phyloP scores from a whole-genome alignment of 257 asterid genomes.

The Striga asiatica region DNA sequence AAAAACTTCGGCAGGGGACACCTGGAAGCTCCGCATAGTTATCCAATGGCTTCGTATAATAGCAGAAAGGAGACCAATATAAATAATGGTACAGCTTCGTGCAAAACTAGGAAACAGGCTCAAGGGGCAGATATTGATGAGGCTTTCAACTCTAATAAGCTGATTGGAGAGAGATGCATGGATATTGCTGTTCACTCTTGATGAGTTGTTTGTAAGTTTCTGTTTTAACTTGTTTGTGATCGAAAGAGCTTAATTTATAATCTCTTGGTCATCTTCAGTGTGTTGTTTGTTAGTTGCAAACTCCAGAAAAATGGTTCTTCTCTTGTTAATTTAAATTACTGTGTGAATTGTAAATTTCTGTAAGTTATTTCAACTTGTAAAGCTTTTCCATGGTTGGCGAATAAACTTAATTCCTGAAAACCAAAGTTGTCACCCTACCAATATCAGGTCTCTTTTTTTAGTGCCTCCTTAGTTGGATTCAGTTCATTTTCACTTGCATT shows the following conservation, averaged over 20 bases:
- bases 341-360: constrained; percentile 51
- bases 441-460: too few relatives aligned
- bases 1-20: constrained; percentile 26
- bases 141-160: constrained; percentile 19
- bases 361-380: constrained; percentile 29
- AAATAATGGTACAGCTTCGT: constrained; percentile 20
- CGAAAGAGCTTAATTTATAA: neutral
- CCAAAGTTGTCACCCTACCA: too few relatives aligned
- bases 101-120: constrained; percentile 23
- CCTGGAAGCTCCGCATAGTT: constrained; percentile 31
- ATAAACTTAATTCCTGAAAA: too few relatives aligned
- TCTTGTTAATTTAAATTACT: constrained; percentile 17
- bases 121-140: constrained; percentile 21
- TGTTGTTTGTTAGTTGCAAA: neutral
- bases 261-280: constrained; percentile 10
- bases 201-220: constrained; percentile 37
- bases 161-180: constrained; percentile 30
- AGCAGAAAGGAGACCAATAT: neutral
- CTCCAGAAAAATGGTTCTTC: too few relatives aligned
- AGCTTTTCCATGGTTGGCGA: too few relatives aligned
- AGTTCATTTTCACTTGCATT: too few relatives aligned
- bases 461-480: too few relatives aligned
- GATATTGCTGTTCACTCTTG: constrained; percentile 47
- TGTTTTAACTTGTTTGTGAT: constrained; percentile 28
- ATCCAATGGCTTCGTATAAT: constrained; percentile 9